A percentile compares a stretch with the other conserved stretches of the same genome.
Conservation (phyloP, 2,329 filamentous ascomycete genomes). For the Paecilomyces sp. region DNA sequence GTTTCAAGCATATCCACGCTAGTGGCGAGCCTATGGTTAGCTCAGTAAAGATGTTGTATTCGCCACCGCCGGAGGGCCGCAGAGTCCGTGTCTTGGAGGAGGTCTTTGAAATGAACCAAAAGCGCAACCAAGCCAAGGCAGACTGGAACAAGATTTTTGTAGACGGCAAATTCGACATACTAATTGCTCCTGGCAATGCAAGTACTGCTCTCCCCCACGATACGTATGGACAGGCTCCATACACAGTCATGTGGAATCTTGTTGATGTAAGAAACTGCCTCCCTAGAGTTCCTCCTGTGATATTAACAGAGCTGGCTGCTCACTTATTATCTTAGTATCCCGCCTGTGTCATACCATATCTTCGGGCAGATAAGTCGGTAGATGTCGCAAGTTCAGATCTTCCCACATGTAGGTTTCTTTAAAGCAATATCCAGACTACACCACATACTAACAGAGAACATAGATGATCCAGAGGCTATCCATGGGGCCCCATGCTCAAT, state of each 20-base stretch:
- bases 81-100: background rate
- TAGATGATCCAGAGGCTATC: conserved; percentile 2
- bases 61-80: background rate
- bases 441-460: background rate
- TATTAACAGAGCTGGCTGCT: background rate
- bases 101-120: background rate
- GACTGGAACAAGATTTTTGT: conserved; percentile 35
- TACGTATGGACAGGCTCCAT: conserved; percentile 24
- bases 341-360: conserved; percentile 1
- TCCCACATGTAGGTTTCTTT: conserved; percentile 1
- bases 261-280: conserved; percentile 35
- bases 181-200: conserved; percentile 44
- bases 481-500: conserved; percentile 1
- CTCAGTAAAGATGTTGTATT: background rate
- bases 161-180: conserved; percentile 38
- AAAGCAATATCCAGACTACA: background rate
- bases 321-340: conserved; percentile 1
- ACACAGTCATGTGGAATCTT: conserved; percentile 43
- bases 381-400: conserved; percentile 1
- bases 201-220: conserved; percentile 47
- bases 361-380: background rate
- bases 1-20: background rate
- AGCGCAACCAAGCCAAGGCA: conserved; percentile 10
- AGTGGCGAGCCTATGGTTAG: background rate
- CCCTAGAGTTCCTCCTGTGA: background rate